These are phyloP conservation scores for Aspergillus pseudonomiae DNA, from an alignment of 2,329 filamentous ascomycete species.

Conservation along the genomic window DNA sequence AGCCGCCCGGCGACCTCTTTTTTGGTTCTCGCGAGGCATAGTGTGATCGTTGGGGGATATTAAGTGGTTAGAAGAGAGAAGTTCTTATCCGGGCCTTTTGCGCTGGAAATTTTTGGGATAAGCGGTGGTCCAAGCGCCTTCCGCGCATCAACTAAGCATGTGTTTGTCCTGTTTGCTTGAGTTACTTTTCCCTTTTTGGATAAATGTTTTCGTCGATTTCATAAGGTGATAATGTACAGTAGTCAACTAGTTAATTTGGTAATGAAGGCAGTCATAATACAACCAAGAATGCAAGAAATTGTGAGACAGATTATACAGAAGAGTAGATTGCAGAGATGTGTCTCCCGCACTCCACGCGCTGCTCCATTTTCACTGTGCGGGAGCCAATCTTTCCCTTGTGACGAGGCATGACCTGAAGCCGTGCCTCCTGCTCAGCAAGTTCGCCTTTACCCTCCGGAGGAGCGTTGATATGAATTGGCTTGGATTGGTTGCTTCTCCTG, in stretches of 20 bases:
- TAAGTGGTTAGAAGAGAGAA: constrained; percentile 6
- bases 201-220: background rate
- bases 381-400: constrained; percentile 71
- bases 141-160: constrained; percentile 10
- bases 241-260: background rate
- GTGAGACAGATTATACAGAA: constrained; percentile 44
- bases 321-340: constrained; percentile 85
- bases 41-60: constrained; percentile 13
- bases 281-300: constrained; percentile 13
- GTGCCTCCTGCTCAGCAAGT: constrained; percentile 65
- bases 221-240: constrained; percentile 3
- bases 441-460: constrained; percentile 67
- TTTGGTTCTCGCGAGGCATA: constrained; percentile 53
- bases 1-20: constrained; percentile 49
- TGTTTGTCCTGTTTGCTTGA: constrained; percentile 13
- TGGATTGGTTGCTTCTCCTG: constrained; percentile 76
- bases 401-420: constrained; percentile 79
- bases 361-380: constrained; percentile 75
- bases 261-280: constrained; percentile 11
- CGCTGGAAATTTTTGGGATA: constrained; percentile 37
- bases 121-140: constrained; percentile 42
- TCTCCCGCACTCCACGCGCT: constrained; percentile 84
- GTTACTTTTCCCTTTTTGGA: background rate
- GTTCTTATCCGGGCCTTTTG: constrained; percentile 1
- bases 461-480: constrained; percentile 77